Evolutionary conservation across 2,329 filamentous ascomycete genomes (phyloP).

Genomic region (Daldinia eschscholtzii): DNA sequence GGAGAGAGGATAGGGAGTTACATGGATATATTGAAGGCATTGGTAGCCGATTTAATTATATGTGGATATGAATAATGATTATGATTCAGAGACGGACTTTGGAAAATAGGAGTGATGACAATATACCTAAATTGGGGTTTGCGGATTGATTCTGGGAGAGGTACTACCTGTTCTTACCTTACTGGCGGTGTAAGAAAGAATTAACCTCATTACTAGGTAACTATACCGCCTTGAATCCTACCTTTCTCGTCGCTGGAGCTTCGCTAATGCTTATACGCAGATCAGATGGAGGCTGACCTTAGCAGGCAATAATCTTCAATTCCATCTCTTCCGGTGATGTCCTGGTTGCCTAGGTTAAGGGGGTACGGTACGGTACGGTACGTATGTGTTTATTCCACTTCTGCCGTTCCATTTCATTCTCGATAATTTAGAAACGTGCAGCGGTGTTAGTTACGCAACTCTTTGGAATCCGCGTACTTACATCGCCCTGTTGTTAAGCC

Average conservation of each 20-base stretch:
- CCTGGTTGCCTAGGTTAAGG: background rate
- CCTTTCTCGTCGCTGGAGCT: background rate
- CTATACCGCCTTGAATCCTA: background rate
- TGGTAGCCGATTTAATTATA: constrained; percentile 19
- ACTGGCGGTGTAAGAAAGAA: background rate
- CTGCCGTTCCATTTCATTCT: background rate
- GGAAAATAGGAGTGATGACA: constrained; percentile 7
- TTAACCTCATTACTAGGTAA: background rate
- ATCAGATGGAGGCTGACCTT: background rate
- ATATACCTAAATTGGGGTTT: constrained; percentile 4
- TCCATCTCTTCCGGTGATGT: background rate
- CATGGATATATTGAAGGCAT: constrained; percentile 31
- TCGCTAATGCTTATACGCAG: background rate
- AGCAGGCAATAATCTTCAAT: background rate
- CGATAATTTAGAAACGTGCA: background rate
- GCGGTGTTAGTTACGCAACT: background rate
- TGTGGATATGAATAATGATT: constrained; percentile 25
- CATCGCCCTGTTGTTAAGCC: constrained; percentile 7
- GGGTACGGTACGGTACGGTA: background rate
- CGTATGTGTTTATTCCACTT: background rate
- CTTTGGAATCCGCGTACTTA: background rate
- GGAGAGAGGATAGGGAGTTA: constrained; percentile 5
- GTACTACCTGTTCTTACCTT: background rate
- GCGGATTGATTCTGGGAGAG: background rate
- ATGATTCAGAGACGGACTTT: constrained; percentile 15